Percentiles rank a stretch among this genome's conserved stretches.
Evolutionary conservation across 1,139 yeast genomes (phyloP).

Genomic region (Pneumocystis jirovecii): DNA sequence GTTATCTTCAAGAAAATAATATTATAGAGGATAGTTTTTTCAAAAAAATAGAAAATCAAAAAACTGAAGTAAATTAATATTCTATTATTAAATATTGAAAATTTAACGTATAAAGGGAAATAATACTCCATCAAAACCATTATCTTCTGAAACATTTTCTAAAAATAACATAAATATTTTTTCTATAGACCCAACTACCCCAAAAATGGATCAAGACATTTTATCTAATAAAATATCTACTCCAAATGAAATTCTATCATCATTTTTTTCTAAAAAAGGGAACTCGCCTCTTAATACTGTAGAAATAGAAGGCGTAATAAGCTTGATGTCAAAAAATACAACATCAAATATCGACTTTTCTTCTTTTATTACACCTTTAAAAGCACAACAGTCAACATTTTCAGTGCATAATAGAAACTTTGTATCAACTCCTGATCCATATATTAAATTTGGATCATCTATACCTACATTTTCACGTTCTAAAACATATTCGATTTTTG

Average conservation of each 20-base stretch:
- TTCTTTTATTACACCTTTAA: background rate
- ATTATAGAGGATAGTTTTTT: background rate
- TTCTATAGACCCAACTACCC: background rate
- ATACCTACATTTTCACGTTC: background rate
- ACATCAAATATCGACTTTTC: background rate
- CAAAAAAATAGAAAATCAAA: background rate
- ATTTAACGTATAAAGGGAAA: background rate
- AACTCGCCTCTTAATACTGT: conserved; percentile 54
- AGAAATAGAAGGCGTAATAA: conserved; percentile 72
- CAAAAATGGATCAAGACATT: background rate
- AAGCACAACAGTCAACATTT: background rate
- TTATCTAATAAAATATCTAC: conserved; percentile 9
- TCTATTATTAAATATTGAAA: background rate
- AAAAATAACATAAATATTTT: background rate
- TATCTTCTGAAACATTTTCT: background rate
- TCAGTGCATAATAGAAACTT: background rate
- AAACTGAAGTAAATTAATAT: background rate
- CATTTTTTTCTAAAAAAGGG: conserved; percentile 65
- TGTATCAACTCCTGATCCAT: background rate
- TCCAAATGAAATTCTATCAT: conserved; percentile 50
- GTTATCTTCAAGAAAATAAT: background rate
- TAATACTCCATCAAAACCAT: background rate
- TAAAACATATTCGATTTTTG: background rate
- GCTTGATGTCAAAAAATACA: conserved; percentile 30
- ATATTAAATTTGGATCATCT: background rate